Conservation (phyloP, 2,329 filamentous ascomycete species). For the Seiridium unicorne region DNA sequence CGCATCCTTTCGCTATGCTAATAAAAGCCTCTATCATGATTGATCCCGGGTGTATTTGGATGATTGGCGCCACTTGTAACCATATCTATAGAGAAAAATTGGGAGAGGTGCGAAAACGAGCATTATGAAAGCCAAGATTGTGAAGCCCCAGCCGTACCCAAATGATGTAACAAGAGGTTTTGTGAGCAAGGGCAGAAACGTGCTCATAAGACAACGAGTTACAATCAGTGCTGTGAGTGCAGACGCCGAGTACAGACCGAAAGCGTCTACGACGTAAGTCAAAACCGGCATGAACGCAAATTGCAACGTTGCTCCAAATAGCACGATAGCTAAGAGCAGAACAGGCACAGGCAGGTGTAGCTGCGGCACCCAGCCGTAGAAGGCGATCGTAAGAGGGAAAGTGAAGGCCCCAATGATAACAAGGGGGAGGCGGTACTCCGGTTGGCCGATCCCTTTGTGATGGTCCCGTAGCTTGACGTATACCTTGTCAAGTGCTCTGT, state of each 20-base stretch:
- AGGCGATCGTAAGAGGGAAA: conserved; percentile 41
- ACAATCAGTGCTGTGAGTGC: conserved; percentile 58
- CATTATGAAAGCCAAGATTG: conserved; percentile 38
- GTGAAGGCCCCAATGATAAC: conserved; percentile 42
- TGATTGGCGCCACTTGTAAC: conserved; percentile 47
- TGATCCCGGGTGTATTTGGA: conserved; percentile 46
- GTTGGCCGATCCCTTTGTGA: conserved; percentile 38
- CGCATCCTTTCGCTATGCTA: too few relatives aligned
- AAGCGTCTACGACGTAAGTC: conserved; percentile 57
- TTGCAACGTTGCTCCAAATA: conserved; percentile 44
- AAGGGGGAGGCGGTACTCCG: conserved; percentile 55
- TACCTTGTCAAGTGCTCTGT: conserved; percentile 49
- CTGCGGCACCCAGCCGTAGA: conserved; percentile 53
- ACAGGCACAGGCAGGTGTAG: conserved; percentile 37
- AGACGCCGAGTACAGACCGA: conserved; percentile 53
- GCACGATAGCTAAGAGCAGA: conserved; percentile 40
- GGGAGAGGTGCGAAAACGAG: conserved; percentile 49
- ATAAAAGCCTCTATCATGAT: conserved; percentile 8
- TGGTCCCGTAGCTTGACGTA: conserved; percentile 45
- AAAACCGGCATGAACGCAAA: conserved; percentile 48
- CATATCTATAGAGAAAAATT: conserved; percentile 47
- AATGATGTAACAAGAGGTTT: conserved; percentile 44
- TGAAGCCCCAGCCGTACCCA: conserved; percentile 53
- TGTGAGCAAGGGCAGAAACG: conserved; percentile 52
- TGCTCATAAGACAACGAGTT: conserved; percentile 52